These are phyloP conservation scores for Aspergillus versicolor DNA, from an alignment of 2,329 filamentous ascomycete species.

Conservation along the genomic window DNA sequence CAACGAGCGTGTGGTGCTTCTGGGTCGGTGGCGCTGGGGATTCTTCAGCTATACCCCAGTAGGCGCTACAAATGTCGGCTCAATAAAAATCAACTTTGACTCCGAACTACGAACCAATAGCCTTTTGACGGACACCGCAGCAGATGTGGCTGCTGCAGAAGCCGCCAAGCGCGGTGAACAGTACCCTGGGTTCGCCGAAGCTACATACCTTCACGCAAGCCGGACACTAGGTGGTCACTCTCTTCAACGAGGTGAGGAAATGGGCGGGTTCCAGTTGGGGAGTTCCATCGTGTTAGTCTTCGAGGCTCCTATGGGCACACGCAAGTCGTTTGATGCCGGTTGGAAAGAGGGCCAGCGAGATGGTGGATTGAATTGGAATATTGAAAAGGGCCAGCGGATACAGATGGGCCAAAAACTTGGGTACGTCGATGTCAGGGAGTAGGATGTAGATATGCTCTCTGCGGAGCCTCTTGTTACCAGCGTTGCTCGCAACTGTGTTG, in stretches of 20 bases:
- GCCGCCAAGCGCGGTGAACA: slow-evolving; percentile 73
- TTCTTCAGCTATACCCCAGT: slow-evolving; percentile 97
- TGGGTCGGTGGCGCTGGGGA: slow-evolving; percentile 93
- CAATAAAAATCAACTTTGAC: slow-evolving; percentile 97
- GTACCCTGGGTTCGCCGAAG: slow-evolving; percentile 90
- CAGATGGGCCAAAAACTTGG: slow-evolving; percentile 88
- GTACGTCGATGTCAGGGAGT: slow-evolving; percentile 52
- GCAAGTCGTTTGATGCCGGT: slow-evolving; percentile 60
- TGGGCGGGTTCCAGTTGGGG: slow-evolving; percentile 96
- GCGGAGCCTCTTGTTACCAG: background rate
- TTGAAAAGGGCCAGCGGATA: slow-evolving; percentile 82
- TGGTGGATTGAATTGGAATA: slow-evolving; percentile 79
- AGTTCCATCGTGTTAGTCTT: slow-evolving; percentile 96
- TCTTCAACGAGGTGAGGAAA: slow-evolving; percentile 84
- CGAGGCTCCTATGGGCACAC: slow-evolving; percentile 73
- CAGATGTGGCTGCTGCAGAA: slow-evolving; percentile 79
- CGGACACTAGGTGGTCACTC: slow-evolving; percentile 78
- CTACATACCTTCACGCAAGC: slow-evolving; percentile 79
- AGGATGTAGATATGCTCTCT: slow-evolving; percentile 6
- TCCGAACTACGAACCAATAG: slow-evolving; percentile 89
- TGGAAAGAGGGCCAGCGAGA: slow-evolving; percentile 57
- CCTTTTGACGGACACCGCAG: slow-evolving; percentile 86
- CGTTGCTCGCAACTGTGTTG: background rate
- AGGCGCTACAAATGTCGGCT: slow-evolving; percentile 95
- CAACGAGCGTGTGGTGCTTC: slow-evolving; percentile 90